Evolutionary conservation across 352 stramenopile species (phyloP), one percentile per base, ranked within the genome.

Genomic region (Pythium aphanidermatum): DNA sequence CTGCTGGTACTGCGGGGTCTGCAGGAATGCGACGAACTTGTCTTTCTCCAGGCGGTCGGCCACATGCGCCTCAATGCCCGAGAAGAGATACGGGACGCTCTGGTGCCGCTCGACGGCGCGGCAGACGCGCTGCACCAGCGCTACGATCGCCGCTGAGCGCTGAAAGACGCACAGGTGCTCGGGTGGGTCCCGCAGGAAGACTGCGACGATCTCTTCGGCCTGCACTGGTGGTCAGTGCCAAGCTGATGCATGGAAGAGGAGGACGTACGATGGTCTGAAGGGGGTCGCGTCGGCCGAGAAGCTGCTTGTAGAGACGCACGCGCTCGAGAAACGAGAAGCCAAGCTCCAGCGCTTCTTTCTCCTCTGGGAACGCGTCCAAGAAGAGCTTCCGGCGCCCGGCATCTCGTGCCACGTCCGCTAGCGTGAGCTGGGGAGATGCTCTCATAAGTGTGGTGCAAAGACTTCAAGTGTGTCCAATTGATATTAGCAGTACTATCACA

Each of bases 371-470:
- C 42, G 71, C 72, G 46, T 65, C 57, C 16, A 79, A 50, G 42
- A 86, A 81, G 54, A 80, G 76, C 36, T 71, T 57, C 29, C 65
- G 70, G 29, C 72, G 72, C 52, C 76, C 75, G 27, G 58, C 51
- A 41, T 86, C 74, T 47, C 65, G 65, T 21, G 68, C 70, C 24
- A 87, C 60, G 38, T 79, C 69, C 27, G 75, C 75, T 13, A 85
- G 70, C 31, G 70, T 65, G 29, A 87, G 37, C 24, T 55, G 46
- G 14, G 38, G 10, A 36, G 36, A 20, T 26, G 31, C 24, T 14
- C 37, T 14, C 8, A 34, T 14, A 4, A 24, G 29, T 11, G n/a
- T n/a, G n/a, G n/a, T n/a, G n/a, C n/a, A n/a, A n/a, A n/a, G n/a
- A n/a, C n/a, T n/a, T n/a, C n/a, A n/a, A n/a, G n/a, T n/a, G n/a